Evolutionary conservation across 1,139 yeast species (phyloP).

Genomic region (Taphrina flavorubra): DNA sequence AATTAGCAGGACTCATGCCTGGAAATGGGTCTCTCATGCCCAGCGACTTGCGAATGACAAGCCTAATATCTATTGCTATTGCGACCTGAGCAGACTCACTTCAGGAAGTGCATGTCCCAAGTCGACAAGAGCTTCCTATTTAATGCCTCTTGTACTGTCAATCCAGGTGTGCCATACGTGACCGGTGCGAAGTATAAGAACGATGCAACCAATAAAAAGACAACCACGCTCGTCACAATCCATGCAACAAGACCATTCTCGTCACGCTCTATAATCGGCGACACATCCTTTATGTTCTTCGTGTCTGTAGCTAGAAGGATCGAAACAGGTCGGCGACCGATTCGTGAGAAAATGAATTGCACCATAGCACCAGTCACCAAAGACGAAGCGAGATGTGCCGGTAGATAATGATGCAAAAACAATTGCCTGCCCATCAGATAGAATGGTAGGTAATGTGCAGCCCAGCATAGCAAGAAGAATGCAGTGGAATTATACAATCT

Average conservation of each 20-base stretch:
- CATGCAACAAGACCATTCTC: conserved; percentile 26
- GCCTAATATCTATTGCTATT: not conserved
- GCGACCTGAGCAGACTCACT: conserved; percentile 53
- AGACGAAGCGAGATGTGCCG: conserved; percentile 92
- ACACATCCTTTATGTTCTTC: conserved; percentile 10
- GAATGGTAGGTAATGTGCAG: conserved; percentile 87
- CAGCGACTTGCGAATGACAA: not conserved
- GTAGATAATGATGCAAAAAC: conserved; percentile 92
- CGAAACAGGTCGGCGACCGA: conserved; percentile 27
- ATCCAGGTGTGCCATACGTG: conserved; percentile 76
- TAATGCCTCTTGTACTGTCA: conserved; percentile 67
- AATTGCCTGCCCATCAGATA: conserved; percentile 91
- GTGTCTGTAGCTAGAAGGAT: conserved; percentile 22
- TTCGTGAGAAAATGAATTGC: conserved; percentile 70
- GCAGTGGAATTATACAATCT: conserved; percentile 81
- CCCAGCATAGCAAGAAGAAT: conserved; percentile 86
- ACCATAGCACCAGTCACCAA: conserved; percentile 79
- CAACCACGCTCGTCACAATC: conserved; percentile 50
- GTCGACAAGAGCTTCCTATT: conserved; percentile 78
- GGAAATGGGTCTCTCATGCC: too few species aligned
- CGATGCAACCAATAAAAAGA: conserved; percentile 63
- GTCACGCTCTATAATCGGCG: conserved; percentile 17
- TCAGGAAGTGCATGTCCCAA: conserved; percentile 80
- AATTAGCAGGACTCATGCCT: too few species aligned
- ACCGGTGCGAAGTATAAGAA: conserved; percentile 81